Conservation (phyloP, 75 land plant species). For the Cunninghamia lanceolata region DNA sequence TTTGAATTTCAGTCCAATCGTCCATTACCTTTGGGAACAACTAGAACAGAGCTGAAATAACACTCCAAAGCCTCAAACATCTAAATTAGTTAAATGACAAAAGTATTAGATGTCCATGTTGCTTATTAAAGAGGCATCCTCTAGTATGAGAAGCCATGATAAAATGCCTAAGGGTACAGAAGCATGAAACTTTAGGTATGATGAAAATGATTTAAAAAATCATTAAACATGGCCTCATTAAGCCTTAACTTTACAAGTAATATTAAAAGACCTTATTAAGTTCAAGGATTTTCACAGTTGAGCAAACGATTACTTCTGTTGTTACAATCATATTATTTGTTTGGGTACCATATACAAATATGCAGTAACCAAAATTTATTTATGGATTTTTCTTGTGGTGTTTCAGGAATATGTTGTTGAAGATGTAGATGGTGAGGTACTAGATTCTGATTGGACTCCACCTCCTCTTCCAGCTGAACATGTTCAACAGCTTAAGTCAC, state of each 20-base stretch:
- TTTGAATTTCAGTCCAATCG: neutral
- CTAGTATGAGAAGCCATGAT: neutral
- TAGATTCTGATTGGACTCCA: slow-evolving; percentile 76
- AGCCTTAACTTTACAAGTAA: neutral
- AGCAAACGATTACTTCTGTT: neutral
- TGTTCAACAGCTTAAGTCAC: slow-evolving; percentile 83
- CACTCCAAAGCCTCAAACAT: neutral
- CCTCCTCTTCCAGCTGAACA: slow-evolving; percentile 90
- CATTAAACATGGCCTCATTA: neutral
- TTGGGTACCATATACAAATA: neutral
- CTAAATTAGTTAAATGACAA: neutral
- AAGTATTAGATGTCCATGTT: neutral
- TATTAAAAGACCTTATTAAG: neutral
- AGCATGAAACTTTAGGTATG: neutral
- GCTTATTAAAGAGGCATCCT: neutral
- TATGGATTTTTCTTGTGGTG: neutral
- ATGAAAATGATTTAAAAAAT: neutral
- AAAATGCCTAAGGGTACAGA: neutral
- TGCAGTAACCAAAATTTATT: neutral
- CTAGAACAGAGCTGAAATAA: neutral
- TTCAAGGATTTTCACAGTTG: neutral
- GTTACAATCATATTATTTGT: neutral
- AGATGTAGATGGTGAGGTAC: slow-evolving; percentile 82
- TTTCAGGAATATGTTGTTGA: slow-evolving; percentile 93
- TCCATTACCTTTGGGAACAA: neutral